Percentiles rank a stretch among this genome's conserved stretches.
phyloP scores from a whole-genome alignment of 306 rosid genomes.

The Morella rubra region DNA sequence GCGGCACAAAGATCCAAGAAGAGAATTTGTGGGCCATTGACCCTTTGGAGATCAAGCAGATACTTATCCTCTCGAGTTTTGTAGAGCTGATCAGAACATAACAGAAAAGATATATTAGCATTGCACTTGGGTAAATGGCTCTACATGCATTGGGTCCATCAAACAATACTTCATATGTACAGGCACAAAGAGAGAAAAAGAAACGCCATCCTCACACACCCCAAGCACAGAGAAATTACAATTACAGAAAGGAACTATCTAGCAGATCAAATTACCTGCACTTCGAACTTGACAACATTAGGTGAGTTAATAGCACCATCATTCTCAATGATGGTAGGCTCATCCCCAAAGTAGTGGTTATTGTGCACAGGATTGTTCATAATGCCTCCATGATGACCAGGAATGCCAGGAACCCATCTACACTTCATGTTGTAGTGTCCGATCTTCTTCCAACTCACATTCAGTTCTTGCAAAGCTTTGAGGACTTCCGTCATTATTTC shows the following conservation, averaged over 20 bases:
- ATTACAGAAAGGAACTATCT: not conserved
- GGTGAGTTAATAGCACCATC: conserved; percentile 47
- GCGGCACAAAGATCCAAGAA: conserved; percentile 96
- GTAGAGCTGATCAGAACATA: conserved; percentile 58
- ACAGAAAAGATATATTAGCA: conserved; percentile 7
- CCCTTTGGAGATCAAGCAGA: conserved; percentile 89
- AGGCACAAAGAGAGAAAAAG: not conserved
- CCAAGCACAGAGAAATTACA: not conserved
- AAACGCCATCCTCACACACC: not conserved
- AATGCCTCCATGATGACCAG: conserved; percentile 68
- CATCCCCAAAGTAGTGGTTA: conserved; percentile 62
- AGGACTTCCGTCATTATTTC: conserved; percentile 96
- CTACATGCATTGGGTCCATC: not conserved
- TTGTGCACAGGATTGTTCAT: conserved; percentile 47
- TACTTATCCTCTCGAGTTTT: conserved; percentile 88
- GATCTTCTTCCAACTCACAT: conserved; percentile 91
- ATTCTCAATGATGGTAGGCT: conserved; percentile 52
- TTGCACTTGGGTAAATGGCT: not conserved
- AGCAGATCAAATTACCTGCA: conserved; percentile 58
- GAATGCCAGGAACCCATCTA: conserved; percentile 57
- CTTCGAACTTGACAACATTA: conserved; percentile 90
- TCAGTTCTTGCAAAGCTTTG: conserved; percentile 82
- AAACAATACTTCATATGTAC: not conserved
- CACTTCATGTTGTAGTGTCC: conserved; percentile 98
- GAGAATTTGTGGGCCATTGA: conserved; percentile 89